phyloP scores from a whole-genome alignment of 23 red algal species.

The Pyropia yezoensis region DNA sequence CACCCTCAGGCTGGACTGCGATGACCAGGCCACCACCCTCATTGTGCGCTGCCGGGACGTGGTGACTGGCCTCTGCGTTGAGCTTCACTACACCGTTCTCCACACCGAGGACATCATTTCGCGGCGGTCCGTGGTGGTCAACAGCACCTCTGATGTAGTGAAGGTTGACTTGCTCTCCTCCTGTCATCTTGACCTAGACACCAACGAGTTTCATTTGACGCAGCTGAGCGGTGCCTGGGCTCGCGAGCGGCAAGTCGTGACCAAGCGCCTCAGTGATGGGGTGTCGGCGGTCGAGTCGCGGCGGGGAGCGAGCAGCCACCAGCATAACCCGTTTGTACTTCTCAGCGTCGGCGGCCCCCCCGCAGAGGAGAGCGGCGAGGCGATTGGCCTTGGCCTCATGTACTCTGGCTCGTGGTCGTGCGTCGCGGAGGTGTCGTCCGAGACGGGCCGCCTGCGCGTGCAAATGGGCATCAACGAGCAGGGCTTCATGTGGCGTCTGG shows the following conservation, averaged over 20 bases:
- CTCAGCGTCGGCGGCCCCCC: slow-evolving; percentile 43
- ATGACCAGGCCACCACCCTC: slow-evolving; percentile 75
- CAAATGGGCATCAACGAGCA: slow-evolving; percentile 92
- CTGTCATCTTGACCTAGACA: slow-evolving; percentile 82
- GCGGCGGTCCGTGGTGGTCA: slow-evolving; percentile 58
- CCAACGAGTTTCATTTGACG: slow-evolving; percentile 77
- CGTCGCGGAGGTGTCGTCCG: slow-evolving; percentile 57
- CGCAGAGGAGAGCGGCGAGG: slow-evolving; percentile 51
- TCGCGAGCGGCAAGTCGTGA: slow-evolving; percentile 72
- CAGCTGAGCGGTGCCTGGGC: slow-evolving; percentile 90
- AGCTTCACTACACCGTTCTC: slow-evolving; percentile 80
- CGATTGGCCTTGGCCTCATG: slow-evolving; percentile 60
- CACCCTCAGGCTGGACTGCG: slow-evolving; percentile 37
- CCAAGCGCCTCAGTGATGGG: slow-evolving; percentile 66
- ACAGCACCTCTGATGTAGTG: slow-evolving; percentile 44
- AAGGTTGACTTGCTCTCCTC: slow-evolving; percentile 56
- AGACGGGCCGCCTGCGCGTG: slow-evolving; percentile 77
- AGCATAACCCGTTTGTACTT: slow-evolving; percentile 86
- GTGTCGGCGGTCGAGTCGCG: slow-evolving; percentile 54
- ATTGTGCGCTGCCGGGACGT: slow-evolving; percentile 79
- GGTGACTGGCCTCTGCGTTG: slow-evolving; percentile 53
- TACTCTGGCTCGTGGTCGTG: slow-evolving; percentile 92
- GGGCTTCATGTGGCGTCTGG: slow-evolving; percentile 81
- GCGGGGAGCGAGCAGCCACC: slow-evolving; percentile 82
- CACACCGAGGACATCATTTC: slow-evolving; percentile 85